Evolutionary conservation across 495 filamentous ascomycete species (phyloP), one percentile per base, ranked within the genome.

Genomic region (Chaetomium fimeti): DNA sequence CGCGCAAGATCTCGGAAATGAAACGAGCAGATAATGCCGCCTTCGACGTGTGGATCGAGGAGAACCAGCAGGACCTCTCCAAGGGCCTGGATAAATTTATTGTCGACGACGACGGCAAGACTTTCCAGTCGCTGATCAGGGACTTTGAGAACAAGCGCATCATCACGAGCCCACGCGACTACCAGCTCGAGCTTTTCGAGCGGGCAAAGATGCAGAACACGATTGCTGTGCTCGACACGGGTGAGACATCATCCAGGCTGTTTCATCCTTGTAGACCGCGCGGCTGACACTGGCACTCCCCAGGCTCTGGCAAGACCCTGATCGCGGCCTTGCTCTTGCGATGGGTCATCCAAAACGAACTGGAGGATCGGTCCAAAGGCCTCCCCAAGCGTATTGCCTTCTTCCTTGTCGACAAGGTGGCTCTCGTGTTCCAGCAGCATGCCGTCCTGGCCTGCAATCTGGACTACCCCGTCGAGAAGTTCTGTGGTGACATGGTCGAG

Each of bases 221-320:
- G 16, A 96, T 98, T 70, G 94, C 93, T 2, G 95, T 98, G 15
- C 83, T 98, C n/a, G 92, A 96, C 72, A 97, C 94, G 42, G 93
- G 89, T 89, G 72, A 57, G 68, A 67, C 9, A 47, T 49, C 40
- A 16, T 22, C 53, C 25, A 6, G 20, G 27, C 28, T 2, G 32
- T 24, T 42, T 5, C 32, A 25, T 27, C 65, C 8, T 63, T 57
- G 66, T n/a, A n/a, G 55, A 71, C 54, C 59, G 4, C 42, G 32
- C 53, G n/a, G 25, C 22, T 57, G 32, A 59, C 47, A 60, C 22
- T 57, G 32, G 54, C 47, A 60, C 1, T 22, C 38, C 4, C 5
- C 60, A 91, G 90, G 94, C 43, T 92, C 95, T n/a, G 94, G 94
- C 18, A 98, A 98, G 73, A 98, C 94, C 0, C 79, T 97, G 27